These are phyloP conservation scores for Gnetum montanum DNA, from an alignment of 75 land plant species.

Conservation along the genomic window DNA sequence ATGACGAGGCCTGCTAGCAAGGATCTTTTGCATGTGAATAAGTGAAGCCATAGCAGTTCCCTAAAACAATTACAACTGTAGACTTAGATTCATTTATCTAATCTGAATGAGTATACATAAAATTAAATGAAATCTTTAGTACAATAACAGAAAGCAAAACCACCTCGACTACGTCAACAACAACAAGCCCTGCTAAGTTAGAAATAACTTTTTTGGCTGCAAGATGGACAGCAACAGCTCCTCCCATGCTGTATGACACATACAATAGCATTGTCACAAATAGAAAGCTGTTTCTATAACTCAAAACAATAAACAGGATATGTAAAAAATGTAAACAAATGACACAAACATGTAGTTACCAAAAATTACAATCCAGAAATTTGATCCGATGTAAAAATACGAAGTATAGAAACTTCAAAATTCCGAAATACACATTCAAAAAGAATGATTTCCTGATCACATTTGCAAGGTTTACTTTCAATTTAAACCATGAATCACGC, in stretches of 20 bases:
- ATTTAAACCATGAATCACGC: too few relatives aligned
- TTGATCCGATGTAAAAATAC: too few relatives aligned
- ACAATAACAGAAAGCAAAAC: constrained; percentile 2
- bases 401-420: too few relatives aligned
- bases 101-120: too few relatives aligned
- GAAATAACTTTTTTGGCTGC: constrained; percentile 65
- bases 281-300: not conserved
- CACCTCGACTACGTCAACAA: constrained; percentile 98
- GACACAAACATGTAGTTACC: not conserved
- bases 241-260: constrained; percentile 79
- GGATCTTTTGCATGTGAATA: constrained; percentile 85
- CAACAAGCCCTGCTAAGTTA: constrained; percentile 63
- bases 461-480: too few relatives aligned
- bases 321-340: not conserved
- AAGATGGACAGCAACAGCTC: constrained; percentile 85
- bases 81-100: too few relatives aligned
- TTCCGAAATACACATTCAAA: too few relatives aligned
- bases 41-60: constrained; percentile 95
- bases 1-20: constrained; percentile 70
- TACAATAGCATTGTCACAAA: not conserved
- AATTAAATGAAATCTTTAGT: too few relatives aligned
- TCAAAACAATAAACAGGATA: not conserved
- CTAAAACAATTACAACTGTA: constrained; percentile 50
- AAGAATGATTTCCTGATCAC: too few relatives aligned
- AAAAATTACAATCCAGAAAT: too few relatives aligned